A percentile compares a stretch with the other conserved stretches of the same genome.
Evolutionary conservation across 208 protist species (phyloP).

Genomic region (Angomonas desouzai): DNA sequence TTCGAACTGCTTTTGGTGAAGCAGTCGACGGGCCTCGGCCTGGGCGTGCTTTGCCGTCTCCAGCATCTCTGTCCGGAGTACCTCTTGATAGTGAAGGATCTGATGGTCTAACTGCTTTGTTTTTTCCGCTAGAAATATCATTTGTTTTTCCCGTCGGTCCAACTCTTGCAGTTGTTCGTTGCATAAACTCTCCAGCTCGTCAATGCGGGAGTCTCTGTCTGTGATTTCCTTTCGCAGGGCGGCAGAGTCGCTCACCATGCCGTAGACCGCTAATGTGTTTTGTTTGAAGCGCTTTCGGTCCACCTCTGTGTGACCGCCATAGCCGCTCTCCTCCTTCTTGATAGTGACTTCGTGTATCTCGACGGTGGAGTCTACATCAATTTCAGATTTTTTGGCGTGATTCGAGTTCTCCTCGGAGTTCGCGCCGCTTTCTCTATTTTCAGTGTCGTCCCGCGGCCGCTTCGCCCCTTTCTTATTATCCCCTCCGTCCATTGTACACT

Average conservation of each 20-base stretch:
- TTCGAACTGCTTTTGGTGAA: constrained; percentile 67
- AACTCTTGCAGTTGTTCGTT: constrained; percentile 23
- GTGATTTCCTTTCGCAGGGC: constrained; percentile 53
- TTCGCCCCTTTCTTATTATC: constrained; percentile 1
- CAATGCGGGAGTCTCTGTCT: constrained; percentile 44
- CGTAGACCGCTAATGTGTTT: constrained; percentile 50
- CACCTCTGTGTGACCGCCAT: neutral
- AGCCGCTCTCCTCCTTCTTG: neutral
- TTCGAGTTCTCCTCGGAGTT: constrained; percentile 4
- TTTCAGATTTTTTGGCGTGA: neutral
- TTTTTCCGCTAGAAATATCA: constrained; percentile 24
- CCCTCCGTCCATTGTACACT: neutral
- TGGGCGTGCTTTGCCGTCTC: constrained; percentile 29
- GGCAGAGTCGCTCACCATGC: constrained; percentile 47
- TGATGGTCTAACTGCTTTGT: constrained; percentile 18
- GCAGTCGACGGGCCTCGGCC: constrained; percentile 48
- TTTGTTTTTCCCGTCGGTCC: constrained; percentile 24
- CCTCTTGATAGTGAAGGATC: constrained; percentile 38
- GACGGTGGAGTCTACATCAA: constrained; percentile 3
- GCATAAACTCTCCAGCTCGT: constrained; percentile 35
- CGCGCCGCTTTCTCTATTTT: neutral
- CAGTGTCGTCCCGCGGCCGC: neutral
- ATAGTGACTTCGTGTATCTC: neutral
- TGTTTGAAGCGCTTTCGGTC: constrained; percentile 46
- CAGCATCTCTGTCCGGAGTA: constrained; percentile 57